Evolutionary conservation across 352 stramenopile genomes (phyloP).

Genomic region (Plasmopara viticola): DNA sequence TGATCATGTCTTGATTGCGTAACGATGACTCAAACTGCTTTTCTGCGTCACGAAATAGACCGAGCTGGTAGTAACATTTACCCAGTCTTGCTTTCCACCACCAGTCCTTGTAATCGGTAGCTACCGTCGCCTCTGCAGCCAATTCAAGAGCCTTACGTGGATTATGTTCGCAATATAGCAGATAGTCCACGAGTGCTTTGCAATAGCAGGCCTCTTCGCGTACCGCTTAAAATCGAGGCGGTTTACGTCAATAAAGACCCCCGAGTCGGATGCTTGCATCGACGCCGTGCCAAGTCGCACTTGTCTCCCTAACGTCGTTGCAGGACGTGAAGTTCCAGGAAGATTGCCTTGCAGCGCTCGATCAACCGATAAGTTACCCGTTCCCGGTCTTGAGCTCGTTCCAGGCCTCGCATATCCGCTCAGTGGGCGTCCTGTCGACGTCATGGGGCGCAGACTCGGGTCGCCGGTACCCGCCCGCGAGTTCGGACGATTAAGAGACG

Average conservation of each 20-base stretch:
- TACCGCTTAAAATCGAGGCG: slow-evolving; percentile 89
- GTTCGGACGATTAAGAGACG: slow-evolving; percentile 84
- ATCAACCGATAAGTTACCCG: slow-evolving; percentile 70
- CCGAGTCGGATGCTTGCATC: slow-evolving; percentile 60
- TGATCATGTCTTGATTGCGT: slow-evolving; percentile 83
- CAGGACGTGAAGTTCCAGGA: slow-evolving; percentile 74
- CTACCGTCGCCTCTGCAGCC: slow-evolving; percentile 84
- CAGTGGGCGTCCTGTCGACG: slow-evolving; percentile 68
- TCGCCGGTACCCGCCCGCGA: slow-evolving; percentile 41
- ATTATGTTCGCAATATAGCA: slow-evolving; percentile 92
- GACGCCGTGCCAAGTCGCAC: slow-evolving; percentile 88
- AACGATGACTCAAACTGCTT: slow-evolving; percentile 89
- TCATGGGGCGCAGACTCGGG: slow-evolving; percentile 81
- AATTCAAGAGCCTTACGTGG: slow-evolving; percentile 88
- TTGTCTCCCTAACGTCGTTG: slow-evolving; percentile 87
- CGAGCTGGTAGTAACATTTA: slow-evolving; percentile 93
- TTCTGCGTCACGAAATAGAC: slow-evolving; percentile 89
- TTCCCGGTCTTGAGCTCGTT: slow-evolving; percentile 63
- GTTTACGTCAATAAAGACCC: slow-evolving; percentile 88
- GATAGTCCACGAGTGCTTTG: slow-evolving; percentile 88
- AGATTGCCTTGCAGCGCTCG: slow-evolving; percentile 65
- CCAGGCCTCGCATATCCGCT: slow-evolving; percentile 85
- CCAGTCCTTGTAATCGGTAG: slow-evolving; percentile 89
- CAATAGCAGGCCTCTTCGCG: slow-evolving; percentile 72
- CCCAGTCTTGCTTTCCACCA: slow-evolving; percentile 93